These are phyloP conservation scores for Paramecium biaurelia DNA, from an alignment of 73 alveolate species.

Conservation along the genomic window DNA sequence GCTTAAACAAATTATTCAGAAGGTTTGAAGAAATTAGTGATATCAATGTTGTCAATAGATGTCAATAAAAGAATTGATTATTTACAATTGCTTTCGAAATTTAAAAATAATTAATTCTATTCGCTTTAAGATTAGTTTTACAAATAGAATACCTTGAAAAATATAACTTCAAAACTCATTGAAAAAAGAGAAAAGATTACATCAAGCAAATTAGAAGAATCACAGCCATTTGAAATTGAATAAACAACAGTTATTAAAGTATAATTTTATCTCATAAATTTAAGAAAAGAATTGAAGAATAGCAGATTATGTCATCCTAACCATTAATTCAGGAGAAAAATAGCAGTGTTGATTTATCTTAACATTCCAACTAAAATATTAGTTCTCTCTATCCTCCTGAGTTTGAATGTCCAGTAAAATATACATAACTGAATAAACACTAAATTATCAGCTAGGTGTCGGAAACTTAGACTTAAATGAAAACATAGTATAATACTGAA, in stretches of 20 bases:
- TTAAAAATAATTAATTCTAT: not conserved
- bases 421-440: not conserved
- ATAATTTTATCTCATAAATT: not conserved
- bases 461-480: not conserved
- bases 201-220: not conserved
- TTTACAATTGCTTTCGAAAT: not conserved
- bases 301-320: not conserved
- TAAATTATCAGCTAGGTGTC: not conserved
- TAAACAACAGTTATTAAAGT: not conserved
- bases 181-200: not conserved
- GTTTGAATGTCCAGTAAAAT: too few relatives aligned
- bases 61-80: not conserved
- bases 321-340: not conserved
- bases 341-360: not conserved
- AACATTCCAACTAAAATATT: not conserved
- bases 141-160: not conserved
- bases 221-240: not conserved
- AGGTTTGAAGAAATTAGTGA: not conserved
- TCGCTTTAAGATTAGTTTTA: not conserved
- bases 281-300: not conserved
- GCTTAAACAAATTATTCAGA: not conserved
- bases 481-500: not conserved
- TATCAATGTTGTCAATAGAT: not conserved
- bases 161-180: not conserved
- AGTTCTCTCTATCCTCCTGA: not conserved